These are phyloP conservation scores for Paecilomyces sp. DNA, from an alignment of 2,329 filamentous ascomycete species.

Conservation along the genomic window DNA sequence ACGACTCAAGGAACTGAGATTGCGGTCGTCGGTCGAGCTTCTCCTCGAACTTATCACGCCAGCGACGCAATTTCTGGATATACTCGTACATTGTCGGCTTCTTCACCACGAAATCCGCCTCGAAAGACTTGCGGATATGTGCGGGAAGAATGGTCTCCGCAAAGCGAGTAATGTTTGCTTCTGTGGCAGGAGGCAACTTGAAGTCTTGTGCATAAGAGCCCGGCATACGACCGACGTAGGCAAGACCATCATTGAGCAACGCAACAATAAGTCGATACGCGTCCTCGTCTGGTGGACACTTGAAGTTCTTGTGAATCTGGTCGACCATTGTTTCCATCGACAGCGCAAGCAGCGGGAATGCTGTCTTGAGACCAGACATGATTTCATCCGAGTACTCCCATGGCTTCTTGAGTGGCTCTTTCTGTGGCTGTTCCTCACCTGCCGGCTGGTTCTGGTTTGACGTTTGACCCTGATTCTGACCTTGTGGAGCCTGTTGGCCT, in stretches of 20 bases:
- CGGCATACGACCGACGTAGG: slow-evolving; percentile 84
- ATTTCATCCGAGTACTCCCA: slow-evolving; percentile 98
- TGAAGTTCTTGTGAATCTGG: slow-evolving; percentile 98
- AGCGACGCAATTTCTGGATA: slow-evolving; percentile 90
- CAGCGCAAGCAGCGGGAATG: slow-evolving; percentile 87
- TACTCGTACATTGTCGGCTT: slow-evolving; percentile 99
- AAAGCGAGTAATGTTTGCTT: slow-evolving; percentile 94
- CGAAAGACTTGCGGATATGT: slow-evolving; percentile 93
- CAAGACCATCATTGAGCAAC: slow-evolving; percentile 86
- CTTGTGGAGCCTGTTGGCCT: slow-evolving; percentile 8
- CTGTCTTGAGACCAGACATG: slow-evolving; percentile 90
- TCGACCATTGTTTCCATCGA: slow-evolving; percentile 99
- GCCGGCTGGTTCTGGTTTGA: slow-evolving; percentile 9
- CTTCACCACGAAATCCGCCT: slow-evolving; percentile 90
- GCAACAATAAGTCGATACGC: slow-evolving; percentile 97
- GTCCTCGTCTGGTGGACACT: slow-evolving; percentile 96
- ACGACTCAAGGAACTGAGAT: slow-evolving; percentile 69
- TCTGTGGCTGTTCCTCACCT: slow-evolving; percentile 24
- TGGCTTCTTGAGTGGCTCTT: slow-evolving; percentile 60
- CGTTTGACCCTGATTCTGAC: slow-evolving; percentile 25
- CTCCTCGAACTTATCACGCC: slow-evolving; percentile 97
- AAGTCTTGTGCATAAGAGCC: slow-evolving; percentile 81
- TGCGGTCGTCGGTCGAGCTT: slow-evolving; percentile 80
- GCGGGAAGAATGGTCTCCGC: slow-evolving; percentile 90
- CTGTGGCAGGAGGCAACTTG: slow-evolving; percentile 81